Evolutionary conservation across 2,329 filamentous ascomycete species (phyloP), one percentile per base, ranked within the genome.

Genomic region (Colletotrichum lindemuthianum): DNA sequence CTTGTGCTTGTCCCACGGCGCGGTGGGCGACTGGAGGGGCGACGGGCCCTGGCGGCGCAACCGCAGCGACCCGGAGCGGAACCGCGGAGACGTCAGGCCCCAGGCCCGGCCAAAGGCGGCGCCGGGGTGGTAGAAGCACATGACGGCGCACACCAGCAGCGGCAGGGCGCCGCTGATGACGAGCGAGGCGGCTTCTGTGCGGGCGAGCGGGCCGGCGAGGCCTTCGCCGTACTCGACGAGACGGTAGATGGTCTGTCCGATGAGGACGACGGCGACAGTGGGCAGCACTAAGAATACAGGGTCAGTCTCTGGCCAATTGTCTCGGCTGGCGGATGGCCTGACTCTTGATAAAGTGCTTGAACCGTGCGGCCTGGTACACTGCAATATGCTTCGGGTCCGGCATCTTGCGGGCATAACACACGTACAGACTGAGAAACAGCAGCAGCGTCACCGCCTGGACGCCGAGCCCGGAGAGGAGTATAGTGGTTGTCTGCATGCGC

Each of bases 321-420:
- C 36, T 15, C 4, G 32, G 6, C 6, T 16, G 2, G 16, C 15
- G 24, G 13, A 36, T 13, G 6, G 7, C 71, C 78, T 66, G 76
- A 86, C 84, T 76, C 55, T 80, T 68, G 4, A 85, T 71, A 45
- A 83, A 83, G 4, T 72, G 71, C 56, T 74, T 80, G 68, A 84
- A 86, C 6, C 72, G 71, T 0, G 70, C 59, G 2, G 81, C 81
- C 8, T 73, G 73, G 67, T 84, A 84, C 13, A 83, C 69, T 2
- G 70, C 66, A 0, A 76, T 72, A 60, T 78, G 78, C 12, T 72
- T 77, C 5, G 73, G 70, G 64, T 84, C 79, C 8, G 81, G 72
- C 36, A 78, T 74, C 39, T 73, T 74, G 13, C 76, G 76, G 12
- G 76, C 76, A 45, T 84, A 82, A 67, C 73, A 81, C 52, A 76